Evolutionary conservation across 2,329 filamentous ascomycete species (phyloP).

Genomic region (Penicillium sp.): DNA sequence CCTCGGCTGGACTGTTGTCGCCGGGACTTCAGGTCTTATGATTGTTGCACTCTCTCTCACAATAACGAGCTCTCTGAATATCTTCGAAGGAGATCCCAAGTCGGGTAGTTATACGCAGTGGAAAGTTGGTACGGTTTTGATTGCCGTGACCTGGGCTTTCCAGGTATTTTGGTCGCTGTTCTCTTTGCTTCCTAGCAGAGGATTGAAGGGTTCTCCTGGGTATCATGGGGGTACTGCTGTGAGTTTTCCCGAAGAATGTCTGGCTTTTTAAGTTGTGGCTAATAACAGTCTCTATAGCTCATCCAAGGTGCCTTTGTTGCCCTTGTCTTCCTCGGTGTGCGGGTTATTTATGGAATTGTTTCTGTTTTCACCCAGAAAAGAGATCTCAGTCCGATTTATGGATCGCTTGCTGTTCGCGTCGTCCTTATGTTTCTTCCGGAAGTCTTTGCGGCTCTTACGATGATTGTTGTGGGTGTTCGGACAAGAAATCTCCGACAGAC

Average conservation of each 20-base stretch:
- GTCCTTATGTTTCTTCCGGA: constrained; percentile 16
- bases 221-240: neutral
- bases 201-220: neutral
- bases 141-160: neutral
- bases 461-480: neutral
- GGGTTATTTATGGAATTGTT: neutral
- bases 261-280: no score
- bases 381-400: constrained; percentile 13
- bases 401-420: constrained; percentile 11
- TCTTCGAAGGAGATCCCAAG: neutral
- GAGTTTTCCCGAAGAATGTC: neutral
- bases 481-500: neutral
- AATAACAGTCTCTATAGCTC: neutral
- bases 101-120: neutral
- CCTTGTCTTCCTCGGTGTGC: neutral
- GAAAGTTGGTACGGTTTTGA: neutral
- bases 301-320: neutral
- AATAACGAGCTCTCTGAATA: neutral
- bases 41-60: neutral
- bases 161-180: neutral
- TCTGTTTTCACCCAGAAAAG: neutral
- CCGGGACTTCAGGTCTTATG: neutral
- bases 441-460: constrained; percentile 1
- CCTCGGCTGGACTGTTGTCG: neutral
- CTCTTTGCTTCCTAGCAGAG: neutral